Evolutionary conservation across 192 early-diverging fungal species (phyloP), one percentile per base, ranked within the genome.

Genomic region (Podila horticola): DNA sequence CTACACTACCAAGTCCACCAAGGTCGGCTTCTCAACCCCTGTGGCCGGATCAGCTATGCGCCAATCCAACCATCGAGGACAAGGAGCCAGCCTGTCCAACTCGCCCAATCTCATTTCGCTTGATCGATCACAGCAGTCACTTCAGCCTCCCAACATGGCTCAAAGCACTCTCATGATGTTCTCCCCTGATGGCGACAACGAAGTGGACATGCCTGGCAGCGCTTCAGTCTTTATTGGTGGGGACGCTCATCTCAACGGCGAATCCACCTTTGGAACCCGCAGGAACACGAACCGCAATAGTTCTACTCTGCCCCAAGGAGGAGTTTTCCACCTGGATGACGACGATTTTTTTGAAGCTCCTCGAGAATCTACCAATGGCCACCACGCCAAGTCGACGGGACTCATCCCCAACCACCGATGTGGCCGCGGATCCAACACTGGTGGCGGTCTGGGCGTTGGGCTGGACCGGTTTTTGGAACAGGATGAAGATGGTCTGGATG

Each of bases 161-260:
- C 77, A 81, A 34, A 81, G 77, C 20, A 66, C 71, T 11, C n/a
- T 81, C 57, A 73, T 81, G 77, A 81, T 90, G 29, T 88, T 85
- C 77, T 85, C 88, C 15, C 86, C 87, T 19, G 89, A 89, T 75
- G 89, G 87, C 17, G 89, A 90, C 65, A 90, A 88, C 48, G 89
- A 90, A 24, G 82, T 88, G 13, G 89, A 76, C 26, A 74, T 84
- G 75, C 83, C 83, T 24, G 72, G 75, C 4, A 81, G 77, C 19
- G 77, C 71, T 0, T 81, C 77, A 0, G 63, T 81, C 24, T 68
- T 67, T 50, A 72, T 81, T 50, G 67, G 71, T n/a, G 29, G 48
- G 15, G 62, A 33, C 28, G 38, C 41, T 2, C 24, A 31, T 17
- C 52, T 26, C n/a, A 28, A 51, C 17, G 13, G 29, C 20, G 64